Evolutionary conservation across 768 basidiomycete species (phyloP), one percentile per base, ranked within the genome.

Genomic region (Amanita exitialis): DNA sequence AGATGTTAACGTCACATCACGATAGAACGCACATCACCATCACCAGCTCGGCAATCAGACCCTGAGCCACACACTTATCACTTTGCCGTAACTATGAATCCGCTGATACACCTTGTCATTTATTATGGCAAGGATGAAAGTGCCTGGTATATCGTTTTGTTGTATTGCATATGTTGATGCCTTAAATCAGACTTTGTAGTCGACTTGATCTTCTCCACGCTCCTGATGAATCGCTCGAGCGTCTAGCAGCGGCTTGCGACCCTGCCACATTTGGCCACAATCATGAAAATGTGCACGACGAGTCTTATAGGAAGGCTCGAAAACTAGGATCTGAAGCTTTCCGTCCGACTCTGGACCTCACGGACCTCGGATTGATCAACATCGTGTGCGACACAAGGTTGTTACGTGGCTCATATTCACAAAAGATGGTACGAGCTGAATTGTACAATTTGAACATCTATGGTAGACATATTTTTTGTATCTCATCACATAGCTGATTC

Each of bases 371-470:
- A 7, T 47, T 59, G 44, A 28, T 56, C 25, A 54, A 55, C 30
- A 44, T 27, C 12, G 51, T 59, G 25, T 55, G 41, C 37, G 41
- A 41, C 7, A 42, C 51, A n/a, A n/a, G n/a, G 6, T 57, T 62
- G 15, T 42, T 62, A 25, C 54, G 56, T 13, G 56, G 57, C 15
- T 53, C 56, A 45, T 25, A 51, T 28, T 30, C 44, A 9, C 53
- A 51, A n/a, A 52, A 15, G 35, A 32, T 16, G 20, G 53, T 66
- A 23, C 48, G 54, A 3, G 56, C 64, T 7, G 66, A 69, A 47
- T 52, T 66, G 21, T 68, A 70, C 52, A 69, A 70, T 42, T 53
- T 71, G 9, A 70, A 71, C 53, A 64, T 71, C 3, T 70, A 70
- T 44, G 68, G 69, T 71, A n/a, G 23, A 38, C 1, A 56, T 54